Percentiles rank a stretch among this genome's conserved stretches.
Conservation (phyloP, 305 asterid species). For the Rubia peregrina region DNA sequence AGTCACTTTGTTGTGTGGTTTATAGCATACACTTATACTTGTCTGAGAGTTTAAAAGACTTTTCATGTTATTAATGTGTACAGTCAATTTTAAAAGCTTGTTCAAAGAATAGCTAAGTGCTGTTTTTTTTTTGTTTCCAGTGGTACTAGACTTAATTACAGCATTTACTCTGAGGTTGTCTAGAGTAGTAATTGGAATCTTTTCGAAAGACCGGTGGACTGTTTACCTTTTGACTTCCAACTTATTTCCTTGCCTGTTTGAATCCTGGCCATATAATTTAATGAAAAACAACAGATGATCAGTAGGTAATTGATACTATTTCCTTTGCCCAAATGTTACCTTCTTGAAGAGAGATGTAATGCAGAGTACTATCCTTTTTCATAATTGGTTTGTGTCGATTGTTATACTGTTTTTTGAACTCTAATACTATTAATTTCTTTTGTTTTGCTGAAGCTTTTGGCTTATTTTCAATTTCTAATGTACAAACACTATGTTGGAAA, state of each 20-base stretch:
- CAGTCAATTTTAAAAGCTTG: neutral
- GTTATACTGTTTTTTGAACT: neutral
- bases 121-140: neutral
- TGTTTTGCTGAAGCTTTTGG: neutral
- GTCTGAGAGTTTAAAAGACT: neutral
- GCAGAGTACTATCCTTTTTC: neutral
- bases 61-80: neutral
- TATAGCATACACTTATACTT: neutral
- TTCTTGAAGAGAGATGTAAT: neutral
- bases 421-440: no score
- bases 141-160: neutral
- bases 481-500: neutral
- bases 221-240: neutral
- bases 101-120: neutral
- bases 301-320: neutral
- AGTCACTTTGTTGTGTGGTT: neutral
- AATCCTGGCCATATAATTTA: neutral
- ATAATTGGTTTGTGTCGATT: neutral
- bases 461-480: neutral
- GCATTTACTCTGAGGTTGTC: conserved; percentile 1
- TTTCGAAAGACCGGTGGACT: neutral
- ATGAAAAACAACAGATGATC: neutral
- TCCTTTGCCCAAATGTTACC: neutral
- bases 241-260: neutral
- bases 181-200: neutral